These are phyloP conservation scores for Simmondsia chinensis DNA, from an alignment of 148 eudicot species.

Conservation along the genomic window DNA sequence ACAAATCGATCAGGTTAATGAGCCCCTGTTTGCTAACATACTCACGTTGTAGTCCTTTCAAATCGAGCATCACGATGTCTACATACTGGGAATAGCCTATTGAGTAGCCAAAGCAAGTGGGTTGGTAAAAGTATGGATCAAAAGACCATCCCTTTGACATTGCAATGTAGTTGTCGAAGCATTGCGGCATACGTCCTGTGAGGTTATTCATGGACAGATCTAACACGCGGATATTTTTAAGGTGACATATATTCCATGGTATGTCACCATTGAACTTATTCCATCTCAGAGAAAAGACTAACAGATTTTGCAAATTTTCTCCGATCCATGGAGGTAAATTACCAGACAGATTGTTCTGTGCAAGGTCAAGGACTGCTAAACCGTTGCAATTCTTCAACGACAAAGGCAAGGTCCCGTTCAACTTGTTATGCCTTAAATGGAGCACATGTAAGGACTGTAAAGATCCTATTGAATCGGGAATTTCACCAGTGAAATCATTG, in stretches of 20 bases:
- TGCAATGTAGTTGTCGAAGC: slow-evolving; percentile 17
- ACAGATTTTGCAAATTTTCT: slow-evolving; percentile 9
- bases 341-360: slow-evolving; percentile 19
- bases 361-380: slow-evolving; percentile 25
- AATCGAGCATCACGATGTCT: slow-evolving; percentile 25
- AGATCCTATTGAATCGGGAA: slow-evolving; percentile 23
- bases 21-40: slow-evolving; percentile 27
- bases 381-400: slow-evolving; percentile 7
- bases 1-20: slow-evolving; percentile 35
- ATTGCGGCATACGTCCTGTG: slow-evolving; percentile 21
- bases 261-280: slow-evolving; percentile 23
- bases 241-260: slow-evolving; percentile 10
- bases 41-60: slow-evolving; percentile 16
- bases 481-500: slow-evolving; percentile 11
- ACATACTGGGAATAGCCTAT: slow-evolving; percentile 17
- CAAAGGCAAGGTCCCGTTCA: slow-evolving; percentile 18
- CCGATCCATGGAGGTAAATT: slow-evolving; percentile 20
- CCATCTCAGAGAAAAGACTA: slow-evolving; percentile 22
- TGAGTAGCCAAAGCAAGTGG: too few relatives aligned
- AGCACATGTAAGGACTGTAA: slow-evolving; percentile 22
- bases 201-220: slow-evolving; percentile 29
- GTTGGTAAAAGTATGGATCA: background rate
- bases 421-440: slow-evolving; percentile 19
- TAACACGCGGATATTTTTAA: slow-evolving; percentile 25
- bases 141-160: slow-evolving; percentile 1